A percentile compares a stretch with the other conserved stretches of the same genome.
phyloP scores from a whole-genome alignment of 116 monocot species.

The Posidonia oceanica region DNA sequence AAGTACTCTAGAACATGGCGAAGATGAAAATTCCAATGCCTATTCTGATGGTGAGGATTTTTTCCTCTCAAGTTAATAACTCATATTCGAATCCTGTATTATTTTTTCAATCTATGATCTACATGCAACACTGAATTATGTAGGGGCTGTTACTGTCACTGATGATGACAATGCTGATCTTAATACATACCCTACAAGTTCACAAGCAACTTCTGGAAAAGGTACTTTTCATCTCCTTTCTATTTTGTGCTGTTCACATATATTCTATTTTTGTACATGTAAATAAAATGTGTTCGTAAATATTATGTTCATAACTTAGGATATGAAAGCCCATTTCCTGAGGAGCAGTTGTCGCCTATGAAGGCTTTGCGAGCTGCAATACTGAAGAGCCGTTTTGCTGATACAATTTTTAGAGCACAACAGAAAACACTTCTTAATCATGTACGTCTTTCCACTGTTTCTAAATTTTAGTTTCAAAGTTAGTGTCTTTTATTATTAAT shows the following conservation, averaged over 20 bases:
- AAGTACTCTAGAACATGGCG: not conserved
- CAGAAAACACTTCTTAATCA: slow-evolving; percentile 7
- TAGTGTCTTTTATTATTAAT: not conserved
- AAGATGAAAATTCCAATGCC: not conserved
- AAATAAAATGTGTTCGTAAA: not conserved
- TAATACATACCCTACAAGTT: not conserved
- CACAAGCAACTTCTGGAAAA: not conserved
- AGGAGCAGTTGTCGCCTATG: slow-evolving; percentile 8
- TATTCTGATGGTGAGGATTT: slow-evolving; percentile 4
- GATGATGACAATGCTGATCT: not conserved
- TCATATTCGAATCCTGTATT: not conserved
- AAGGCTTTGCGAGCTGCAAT: slow-evolving; percentile 10
- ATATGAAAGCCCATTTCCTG: not conserved
- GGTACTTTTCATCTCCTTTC: not conserved
- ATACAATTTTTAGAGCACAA: slow-evolving; percentile 14
- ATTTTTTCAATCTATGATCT: not conserved
- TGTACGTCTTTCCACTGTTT: not conserved
- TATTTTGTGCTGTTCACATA: not conserved
- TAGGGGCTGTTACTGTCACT: not conserved
- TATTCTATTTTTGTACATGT: not conserved
- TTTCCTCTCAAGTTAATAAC: not conserved
- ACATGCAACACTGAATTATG: not conserved
- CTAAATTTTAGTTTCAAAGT: not conserved
- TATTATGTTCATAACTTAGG: not conserved
- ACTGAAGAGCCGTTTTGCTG: slow-evolving; percentile 17